Percentiles rank a stretch among this genome's conserved stretches.
Evolutionary conservation across 2,329 filamentous ascomycete genomes (phyloP).

Genomic region (Penicillium sp.): DNA sequence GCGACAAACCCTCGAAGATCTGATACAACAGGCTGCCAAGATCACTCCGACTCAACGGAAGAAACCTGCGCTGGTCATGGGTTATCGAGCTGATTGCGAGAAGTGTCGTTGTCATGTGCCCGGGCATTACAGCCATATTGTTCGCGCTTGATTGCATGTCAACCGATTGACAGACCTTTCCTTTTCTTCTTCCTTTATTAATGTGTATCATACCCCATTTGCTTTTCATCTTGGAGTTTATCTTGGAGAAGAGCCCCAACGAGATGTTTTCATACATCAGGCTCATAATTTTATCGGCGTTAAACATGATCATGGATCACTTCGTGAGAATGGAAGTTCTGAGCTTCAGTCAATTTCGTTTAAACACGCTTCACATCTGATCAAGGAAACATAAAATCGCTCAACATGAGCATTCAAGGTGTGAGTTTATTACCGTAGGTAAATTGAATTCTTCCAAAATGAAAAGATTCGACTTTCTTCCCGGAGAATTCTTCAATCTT

Average conservation of each 20-base stretch:
- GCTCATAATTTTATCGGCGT: background rate
- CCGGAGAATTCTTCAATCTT: no score
- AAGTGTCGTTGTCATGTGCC: constrained; percentile 73
- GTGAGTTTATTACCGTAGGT: no score
- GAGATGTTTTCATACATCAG: background rate
- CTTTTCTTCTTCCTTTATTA: background rate
- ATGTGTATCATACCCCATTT: background rate
- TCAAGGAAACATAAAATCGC: background rate
- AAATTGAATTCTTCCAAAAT: no score
- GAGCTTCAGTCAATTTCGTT: background rate
- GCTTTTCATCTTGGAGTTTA: background rate
- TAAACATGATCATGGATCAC: background rate
- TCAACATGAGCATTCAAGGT: no score
- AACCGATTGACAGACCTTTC: background rate
- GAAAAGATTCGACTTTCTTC: no score
- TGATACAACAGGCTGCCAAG: background rate
- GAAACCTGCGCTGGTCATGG: constrained; percentile 73
- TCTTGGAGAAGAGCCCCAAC: background rate
- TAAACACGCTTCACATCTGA: background rate
- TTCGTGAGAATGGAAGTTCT: background rate
- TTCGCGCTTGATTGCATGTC: constrained; percentile 22
- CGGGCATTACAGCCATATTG: constrained; percentile 76
- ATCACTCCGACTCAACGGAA: constrained; percentile 12
- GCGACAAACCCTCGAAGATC: background rate
- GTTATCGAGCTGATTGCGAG: constrained; percentile 73